Evolutionary conservation across 2,329 filamentous ascomycete species (phyloP).

Genomic region (Cordyceps pruinosa): DNA sequence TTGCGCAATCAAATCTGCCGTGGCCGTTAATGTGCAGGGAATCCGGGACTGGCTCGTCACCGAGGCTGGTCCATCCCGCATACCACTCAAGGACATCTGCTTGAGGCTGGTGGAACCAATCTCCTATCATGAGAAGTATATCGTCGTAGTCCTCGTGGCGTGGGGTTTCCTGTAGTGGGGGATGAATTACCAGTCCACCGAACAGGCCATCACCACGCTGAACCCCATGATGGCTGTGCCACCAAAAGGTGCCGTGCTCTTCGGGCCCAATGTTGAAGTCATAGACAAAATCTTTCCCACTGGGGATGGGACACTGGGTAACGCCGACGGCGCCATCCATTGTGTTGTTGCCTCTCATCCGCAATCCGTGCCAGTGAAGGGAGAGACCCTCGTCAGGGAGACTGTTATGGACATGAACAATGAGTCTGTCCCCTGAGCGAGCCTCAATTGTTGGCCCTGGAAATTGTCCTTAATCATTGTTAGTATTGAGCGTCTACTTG

Average conservation of each 20-base stretch:
- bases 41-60: conserved; percentile 33
- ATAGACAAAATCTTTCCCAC: conserved; percentile 28
- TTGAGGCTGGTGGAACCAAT: conserved; percentile 32
- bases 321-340: conserved; percentile 40
- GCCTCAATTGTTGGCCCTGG: conserved; percentile 42
- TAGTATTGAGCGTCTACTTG: background rate
- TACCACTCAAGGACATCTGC: conserved; percentile 27
- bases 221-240: conserved; percentile 50
- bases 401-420: conserved; percentile 61
- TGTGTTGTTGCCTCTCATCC: conserved; percentile 36
- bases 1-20: conserved; percentile 25
- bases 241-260: conserved; percentile 51
- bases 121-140: conserved; percentile 45
- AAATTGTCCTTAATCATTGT: conserved; percentile 12
- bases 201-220: conserved; percentile 47
- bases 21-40: conserved; percentile 30
- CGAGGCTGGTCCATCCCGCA: conserved; percentile 27
- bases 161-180: conserved; percentile 30
- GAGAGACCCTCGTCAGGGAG: conserved; percentile 40
- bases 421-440: conserved; percentile 43
- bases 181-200: conserved; percentile 51
- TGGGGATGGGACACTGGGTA: conserved; percentile 35
- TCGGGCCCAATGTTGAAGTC: conserved; percentile 47
- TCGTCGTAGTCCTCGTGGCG: conserved; percentile 28
- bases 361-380: conserved; percentile 45